phyloP scores from a whole-genome alignment of 2,329 filamentous ascomycete genomes.

The Apiospora malaysiana region DNA sequence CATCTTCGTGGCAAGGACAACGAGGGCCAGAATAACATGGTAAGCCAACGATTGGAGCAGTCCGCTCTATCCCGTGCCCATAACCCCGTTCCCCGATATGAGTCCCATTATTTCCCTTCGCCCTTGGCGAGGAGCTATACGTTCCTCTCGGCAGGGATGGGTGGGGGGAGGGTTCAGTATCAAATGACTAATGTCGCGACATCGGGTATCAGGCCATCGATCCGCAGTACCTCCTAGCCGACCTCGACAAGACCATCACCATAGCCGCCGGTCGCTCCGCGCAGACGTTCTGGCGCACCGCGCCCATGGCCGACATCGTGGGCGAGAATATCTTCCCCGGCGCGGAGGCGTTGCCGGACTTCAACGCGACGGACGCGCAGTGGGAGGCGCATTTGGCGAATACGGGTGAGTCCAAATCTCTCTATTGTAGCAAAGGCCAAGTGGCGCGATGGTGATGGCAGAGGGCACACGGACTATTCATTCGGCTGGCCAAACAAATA shows the following conservation, averaged over 20 bases:
- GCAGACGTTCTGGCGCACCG: slow-evolving; percentile 39
- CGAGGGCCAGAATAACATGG: slow-evolving; percentile 24
- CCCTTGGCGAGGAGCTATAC: not conserved
- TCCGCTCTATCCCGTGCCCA: not conserved
- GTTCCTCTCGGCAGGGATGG: too few relatives aligned
- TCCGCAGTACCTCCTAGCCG: slow-evolving; percentile 42
- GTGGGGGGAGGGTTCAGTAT: not conserved
- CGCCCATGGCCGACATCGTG: slow-evolving; percentile 33
- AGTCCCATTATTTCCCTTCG: too few relatives aligned
- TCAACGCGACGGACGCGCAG: slow-evolving; percentile 38
- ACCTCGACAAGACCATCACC: slow-evolving; percentile 43
- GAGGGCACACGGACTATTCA: too few relatives aligned
- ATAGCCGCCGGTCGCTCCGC: slow-evolving; percentile 38
- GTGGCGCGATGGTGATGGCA: too few relatives aligned
- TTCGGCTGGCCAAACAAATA: too few relatives aligned
- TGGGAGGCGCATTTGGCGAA: slow-evolving; percentile 34
- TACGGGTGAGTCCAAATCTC: not conserved
- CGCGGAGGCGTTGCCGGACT: slow-evolving; percentile 31
- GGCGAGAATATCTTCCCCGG: slow-evolving; percentile 31
- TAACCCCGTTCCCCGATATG: not conserved
- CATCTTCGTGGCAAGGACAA: slow-evolving; percentile 45
- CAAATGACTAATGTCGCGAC: not conserved
- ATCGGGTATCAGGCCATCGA: slow-evolving; percentile 40
- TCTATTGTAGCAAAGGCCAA: too few relatives aligned
- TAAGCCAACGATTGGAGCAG: not conserved